phyloP scores from a whole-genome alignment of 2,329 filamentous ascomycete species.

The Lachnellula arida region DNA sequence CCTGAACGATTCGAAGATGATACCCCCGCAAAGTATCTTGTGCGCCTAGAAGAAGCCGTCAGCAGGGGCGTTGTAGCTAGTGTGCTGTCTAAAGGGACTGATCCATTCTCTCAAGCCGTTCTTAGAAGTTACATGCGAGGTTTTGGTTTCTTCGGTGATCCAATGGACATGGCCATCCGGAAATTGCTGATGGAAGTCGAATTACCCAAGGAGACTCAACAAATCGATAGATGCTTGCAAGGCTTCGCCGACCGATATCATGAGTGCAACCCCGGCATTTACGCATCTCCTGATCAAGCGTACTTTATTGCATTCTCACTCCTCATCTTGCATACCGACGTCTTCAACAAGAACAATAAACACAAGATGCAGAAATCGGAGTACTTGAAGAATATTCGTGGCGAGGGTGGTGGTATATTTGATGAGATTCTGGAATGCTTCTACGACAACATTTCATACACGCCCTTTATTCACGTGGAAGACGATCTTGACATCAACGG shows the following conservation, averaged over 20 bases:
- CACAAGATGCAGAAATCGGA: conserved; percentile 96
- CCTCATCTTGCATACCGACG: conserved; percentile 92
- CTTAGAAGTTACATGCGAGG: conserved; percentile 92
- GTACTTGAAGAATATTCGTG: conserved; percentile 90
- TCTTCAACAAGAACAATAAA: conserved; percentile 99
- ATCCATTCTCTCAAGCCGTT: conserved; percentile 77
- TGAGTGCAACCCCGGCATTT: conserved; percentile 97
- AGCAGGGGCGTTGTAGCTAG: conserved; percentile 80
- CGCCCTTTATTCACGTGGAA: conserved; percentile 96
- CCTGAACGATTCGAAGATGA: conserved; percentile 83
- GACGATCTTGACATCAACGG: conserved; percentile 79
- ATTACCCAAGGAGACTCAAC: conserved; percentile 93
- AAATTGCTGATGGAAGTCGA: conserved; percentile 97
- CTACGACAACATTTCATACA: conserved; percentile 98
- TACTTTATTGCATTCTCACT: conserved; percentile 98
- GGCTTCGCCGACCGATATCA: conserved; percentile 95
- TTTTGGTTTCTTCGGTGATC: conserved; percentile 93
- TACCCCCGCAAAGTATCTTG: conserved; percentile 82
- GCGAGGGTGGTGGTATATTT: conserved; percentile 70
- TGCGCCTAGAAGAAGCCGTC: conserved; percentile 74
- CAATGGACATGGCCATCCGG: conserved; percentile 95
- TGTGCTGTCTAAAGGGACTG: conserved; percentile 78
- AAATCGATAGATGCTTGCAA: conserved; percentile 91
- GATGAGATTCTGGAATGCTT: conserved; percentile 93
- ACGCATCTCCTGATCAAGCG: conserved; percentile 85